Conservation (phyloP, 2,329 filamentous ascomycete genomes). For the Nannizziopsis barbatae region DNA sequence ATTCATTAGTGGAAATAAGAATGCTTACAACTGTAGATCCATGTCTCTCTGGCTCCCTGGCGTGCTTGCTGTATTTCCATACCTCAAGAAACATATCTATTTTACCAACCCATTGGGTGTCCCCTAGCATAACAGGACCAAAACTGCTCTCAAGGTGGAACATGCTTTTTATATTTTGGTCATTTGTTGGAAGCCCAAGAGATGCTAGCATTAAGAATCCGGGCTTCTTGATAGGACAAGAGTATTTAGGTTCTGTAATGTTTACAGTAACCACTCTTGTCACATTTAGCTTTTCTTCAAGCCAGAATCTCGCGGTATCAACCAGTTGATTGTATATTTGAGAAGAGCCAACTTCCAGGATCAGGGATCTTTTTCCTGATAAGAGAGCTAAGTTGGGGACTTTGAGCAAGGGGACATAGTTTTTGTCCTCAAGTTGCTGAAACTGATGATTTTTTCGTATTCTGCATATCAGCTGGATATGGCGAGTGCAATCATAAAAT, state of each 20-base stretch:
- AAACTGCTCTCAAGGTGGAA: constrained; percentile 1
- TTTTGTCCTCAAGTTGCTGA: background rate
- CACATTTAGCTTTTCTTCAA: constrained; percentile 2
- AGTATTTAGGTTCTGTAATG: constrained; percentile 1
- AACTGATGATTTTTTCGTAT: background rate
- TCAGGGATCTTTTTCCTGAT: background rate
- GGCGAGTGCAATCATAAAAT: background rate
- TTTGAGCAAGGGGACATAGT: background rate
- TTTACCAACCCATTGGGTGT: constrained; percentile 3
- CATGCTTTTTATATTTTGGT: background rate
- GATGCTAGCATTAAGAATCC: background rate
- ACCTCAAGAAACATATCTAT: constrained; percentile 4
- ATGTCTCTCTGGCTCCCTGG: background rate
- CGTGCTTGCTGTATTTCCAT: background rate
- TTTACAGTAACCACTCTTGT: constrained; percentile 2
- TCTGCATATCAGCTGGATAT: background rate
- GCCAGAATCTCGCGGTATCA: background rate
- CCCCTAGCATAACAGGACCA: constrained; percentile 4
- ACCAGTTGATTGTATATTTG: constrained; percentile 1
- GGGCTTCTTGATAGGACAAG: background rate
- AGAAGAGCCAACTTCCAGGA: constrained; percentile 1
- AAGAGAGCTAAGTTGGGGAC: background rate
- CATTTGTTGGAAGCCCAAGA: constrained; percentile 1
- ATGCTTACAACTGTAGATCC: constrained; percentile 2
- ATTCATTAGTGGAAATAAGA: background rate